phyloP scores from a whole-genome alignment of 495 filamentous ascomycete genomes.

The Aspergillus funiculosus region DNA sequence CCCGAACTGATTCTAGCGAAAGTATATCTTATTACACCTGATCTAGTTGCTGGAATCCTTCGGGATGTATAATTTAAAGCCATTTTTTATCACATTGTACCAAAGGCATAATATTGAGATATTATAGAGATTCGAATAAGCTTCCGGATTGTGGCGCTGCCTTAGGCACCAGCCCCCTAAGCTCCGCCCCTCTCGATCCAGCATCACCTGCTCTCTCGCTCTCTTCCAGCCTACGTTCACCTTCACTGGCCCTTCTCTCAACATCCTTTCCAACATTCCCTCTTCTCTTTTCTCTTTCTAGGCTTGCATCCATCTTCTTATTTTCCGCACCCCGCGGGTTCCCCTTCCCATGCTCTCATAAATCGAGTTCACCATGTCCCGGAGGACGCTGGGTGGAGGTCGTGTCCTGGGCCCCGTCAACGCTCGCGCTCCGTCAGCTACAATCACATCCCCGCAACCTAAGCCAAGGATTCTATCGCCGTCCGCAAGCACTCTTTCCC shows the following conservation, averaged over 20 bases:
- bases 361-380: conserved; percentile 54
- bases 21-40: too few relatives aligned
- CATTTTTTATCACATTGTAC: too few relatives aligned
- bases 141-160: too few relatives aligned
- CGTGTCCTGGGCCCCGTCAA: conserved; percentile 80
- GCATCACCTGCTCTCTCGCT: conserved; percentile 7
- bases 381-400: conserved; percentile 81
- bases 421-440: conserved; percentile 63
- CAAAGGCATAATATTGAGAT: too few relatives aligned
- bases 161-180: conserved; percentile 1
- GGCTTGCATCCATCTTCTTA: conserved; percentile 10
- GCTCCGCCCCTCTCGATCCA: conserved; percentile 12
- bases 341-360: conserved; percentile 38
- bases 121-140: too few relatives aligned
- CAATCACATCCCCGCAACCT: conserved; percentile 49
- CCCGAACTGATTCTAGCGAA: too few relatives aligned
- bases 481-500: conserved; percentile 53
- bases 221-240: conserved; percentile 2
- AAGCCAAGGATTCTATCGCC: conserved; percentile 52
- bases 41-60: too few relatives aligned
- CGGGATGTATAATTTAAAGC: too few relatives aligned
- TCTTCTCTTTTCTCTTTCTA: conserved; percentile 5
- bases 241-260: background rate
- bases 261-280: background rate
- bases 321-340: conserved; percentile 16